Base-by-base conservation (phyloP, 306 rosid species). In the Ormosia emarginata region DNA sequence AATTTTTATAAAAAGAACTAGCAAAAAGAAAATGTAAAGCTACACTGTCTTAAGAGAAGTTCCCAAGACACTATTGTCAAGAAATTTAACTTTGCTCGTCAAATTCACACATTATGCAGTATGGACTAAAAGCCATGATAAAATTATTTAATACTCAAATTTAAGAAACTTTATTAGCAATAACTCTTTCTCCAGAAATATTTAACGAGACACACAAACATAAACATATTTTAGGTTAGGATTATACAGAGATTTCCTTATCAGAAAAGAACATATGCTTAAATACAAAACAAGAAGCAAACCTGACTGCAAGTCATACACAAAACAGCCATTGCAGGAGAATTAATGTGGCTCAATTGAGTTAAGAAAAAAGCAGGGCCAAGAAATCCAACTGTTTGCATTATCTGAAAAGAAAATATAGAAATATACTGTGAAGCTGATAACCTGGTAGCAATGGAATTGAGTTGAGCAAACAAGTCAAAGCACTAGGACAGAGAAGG, bases 281-380 rank as follows among this genome's bases (percentile, higher is more conserved):
- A 36, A 39, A 57, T 62, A 55, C 18, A 29, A 36, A 67, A 75
- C 41, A 71, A 80, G 74, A 82, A 52, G 64, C 85, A 74, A 65
- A 96, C 99, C 99, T 93, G 99, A 66, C 99, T 96, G 89, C 99
- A 93, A 7, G 98, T 91, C 98, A 92, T 96, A 78, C 99, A 96
- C 77, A 93, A 61, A 84, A 96, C 97, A 71, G 99, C 99, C 94
- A 93, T 89, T 14, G 63, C 84, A 30, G 99, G 99, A 89, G 99
- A 93, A 81, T 92, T 70, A 11, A 93, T 55, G 57, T 92, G 98
- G 91, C 98, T 96, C 92, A 96, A 80, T 78, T 96, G 99, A 78
- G 99, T 93, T 55, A 96, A 86, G 94, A 96, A 96, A 89, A 96
- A 96, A 81, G 99, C 99, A 47, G 99, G 99, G 74, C 99, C 99